These are phyloP conservation scores for Debaryomyces singareniensis DNA, from an alignment of 1,139 yeast genomes.

Conservation along the genomic window DNA sequence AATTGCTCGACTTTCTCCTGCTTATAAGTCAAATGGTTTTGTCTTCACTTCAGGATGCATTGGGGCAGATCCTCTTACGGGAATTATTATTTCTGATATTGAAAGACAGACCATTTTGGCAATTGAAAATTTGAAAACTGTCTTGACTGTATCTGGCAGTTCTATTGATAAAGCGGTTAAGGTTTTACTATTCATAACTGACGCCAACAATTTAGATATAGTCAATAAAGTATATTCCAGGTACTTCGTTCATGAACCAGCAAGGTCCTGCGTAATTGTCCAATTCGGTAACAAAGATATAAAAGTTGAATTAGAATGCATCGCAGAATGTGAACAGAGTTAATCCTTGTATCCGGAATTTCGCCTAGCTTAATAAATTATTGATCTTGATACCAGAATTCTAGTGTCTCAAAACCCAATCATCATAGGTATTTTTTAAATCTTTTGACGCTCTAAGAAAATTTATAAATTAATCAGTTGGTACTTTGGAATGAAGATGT, in stretches of 20 bases:
- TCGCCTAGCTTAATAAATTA: too few relatives aligned
- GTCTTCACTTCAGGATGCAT: conserved; percentile 43
- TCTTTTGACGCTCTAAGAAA: too few relatives aligned
- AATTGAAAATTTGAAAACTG: conserved; percentile 35
- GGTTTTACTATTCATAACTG: conserved; percentile 44
- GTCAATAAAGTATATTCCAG: conserved; percentile 44
- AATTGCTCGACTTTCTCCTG: conserved; percentile 36
- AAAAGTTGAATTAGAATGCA: conserved; percentile 29
- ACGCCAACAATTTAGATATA: conserved; percentile 35
- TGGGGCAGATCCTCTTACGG: conserved; percentile 27
- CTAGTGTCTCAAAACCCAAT: too few relatives aligned
- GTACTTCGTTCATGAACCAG: conserved; percentile 46
- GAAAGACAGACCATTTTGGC: conserved; percentile 43
- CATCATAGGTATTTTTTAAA: too few relatives aligned
- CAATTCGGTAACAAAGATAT: conserved; percentile 29
- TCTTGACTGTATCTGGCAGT: conserved; percentile 42
- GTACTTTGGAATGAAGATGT: too few relatives aligned
- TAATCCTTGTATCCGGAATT: too few relatives aligned
- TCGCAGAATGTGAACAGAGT: conserved; percentile 13
- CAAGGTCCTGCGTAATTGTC: conserved; percentile 46
- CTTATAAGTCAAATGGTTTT: conserved; percentile 41
- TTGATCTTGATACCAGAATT: too few relatives aligned
- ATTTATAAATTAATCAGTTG: too few relatives aligned
- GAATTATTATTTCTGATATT: conserved; percentile 30
- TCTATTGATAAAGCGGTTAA: conserved; percentile 43